Conservation (phyloP, 2,329 filamentous ascomycete species). For the Xylariaceae sp. region DNA sequence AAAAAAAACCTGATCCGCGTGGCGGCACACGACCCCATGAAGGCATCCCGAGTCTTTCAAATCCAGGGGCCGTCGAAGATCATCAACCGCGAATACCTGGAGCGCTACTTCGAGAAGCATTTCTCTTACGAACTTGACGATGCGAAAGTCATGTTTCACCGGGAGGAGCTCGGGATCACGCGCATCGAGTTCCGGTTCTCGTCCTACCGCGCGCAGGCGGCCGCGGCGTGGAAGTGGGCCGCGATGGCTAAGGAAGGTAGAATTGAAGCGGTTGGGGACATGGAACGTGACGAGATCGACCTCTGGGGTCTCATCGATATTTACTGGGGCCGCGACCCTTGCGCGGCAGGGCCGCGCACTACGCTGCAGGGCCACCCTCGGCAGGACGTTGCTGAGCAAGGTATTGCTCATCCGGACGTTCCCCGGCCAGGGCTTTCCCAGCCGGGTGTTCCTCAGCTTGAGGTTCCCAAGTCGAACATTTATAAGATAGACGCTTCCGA, state of each 20-base stretch:
- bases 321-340: no score
- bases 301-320: not conserved
- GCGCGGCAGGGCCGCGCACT: no score
- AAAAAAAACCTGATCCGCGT: not conserved
- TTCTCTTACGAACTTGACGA: not conserved
- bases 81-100: not conserved
- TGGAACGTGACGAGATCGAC: not conserved
- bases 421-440: no score
- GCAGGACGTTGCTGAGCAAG: no score
- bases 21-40: not conserved
- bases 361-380: no score
- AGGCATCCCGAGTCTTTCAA: not conserved
- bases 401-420: no score
- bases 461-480: no score
- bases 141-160: not conserved
- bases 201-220: not conserved
- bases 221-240: not conserved
- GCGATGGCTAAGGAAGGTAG: no score
- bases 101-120: not conserved
- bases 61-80: not conserved
- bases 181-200: not conserved
- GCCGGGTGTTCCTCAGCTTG: no score
- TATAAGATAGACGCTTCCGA: no score
- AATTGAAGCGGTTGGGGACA: not conserved
- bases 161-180: not conserved